Conservation (phyloP, 305 asterid species). For the Fraxinus dipetala region DNA sequence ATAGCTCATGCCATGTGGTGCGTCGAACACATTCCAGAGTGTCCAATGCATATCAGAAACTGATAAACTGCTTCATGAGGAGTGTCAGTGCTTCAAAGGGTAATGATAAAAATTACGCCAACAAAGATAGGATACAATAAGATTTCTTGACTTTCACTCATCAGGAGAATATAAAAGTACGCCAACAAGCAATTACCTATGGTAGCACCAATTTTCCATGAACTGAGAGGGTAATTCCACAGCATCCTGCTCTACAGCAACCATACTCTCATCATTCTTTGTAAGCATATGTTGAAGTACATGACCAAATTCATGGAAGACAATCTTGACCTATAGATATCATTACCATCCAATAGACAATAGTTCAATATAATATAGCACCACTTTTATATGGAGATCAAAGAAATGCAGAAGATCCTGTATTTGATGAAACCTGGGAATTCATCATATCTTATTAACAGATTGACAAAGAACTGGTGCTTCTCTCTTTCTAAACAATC, state of each 20-base stretch:
- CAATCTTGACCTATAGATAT: constrained; percentile 79
- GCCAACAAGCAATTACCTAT: constrained; percentile 48
- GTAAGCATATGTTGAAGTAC: constrained; percentile 99
- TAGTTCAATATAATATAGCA: neutral
- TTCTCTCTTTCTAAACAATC: neutral
- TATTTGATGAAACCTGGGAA: neutral
- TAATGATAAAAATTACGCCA: neutral
- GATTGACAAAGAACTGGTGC: neutral
- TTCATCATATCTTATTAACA: neutral
- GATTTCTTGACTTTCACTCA: neutral
- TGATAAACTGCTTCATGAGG: neutral
- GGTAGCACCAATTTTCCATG: constrained; percentile 99
- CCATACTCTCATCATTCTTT: constrained; percentile 91
- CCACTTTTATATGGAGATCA: neutral
- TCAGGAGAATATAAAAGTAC: neutral
- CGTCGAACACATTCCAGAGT: neutral
- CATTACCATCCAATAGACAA: constrained; percentile 19
- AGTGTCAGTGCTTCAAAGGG: neutral
- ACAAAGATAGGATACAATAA: neutral
- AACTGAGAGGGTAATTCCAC: constrained; percentile 93
- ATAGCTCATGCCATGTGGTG: neutral
- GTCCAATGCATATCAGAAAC: neutral
- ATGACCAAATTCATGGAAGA: constrained; percentile 97
- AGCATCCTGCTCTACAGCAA: constrained; percentile 98
- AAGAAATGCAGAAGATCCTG: constrained; percentile 2